Conservation (phyloP, 2,329 filamentous ascomycete genomes). For the Epichloe sylvatica region DNA sequence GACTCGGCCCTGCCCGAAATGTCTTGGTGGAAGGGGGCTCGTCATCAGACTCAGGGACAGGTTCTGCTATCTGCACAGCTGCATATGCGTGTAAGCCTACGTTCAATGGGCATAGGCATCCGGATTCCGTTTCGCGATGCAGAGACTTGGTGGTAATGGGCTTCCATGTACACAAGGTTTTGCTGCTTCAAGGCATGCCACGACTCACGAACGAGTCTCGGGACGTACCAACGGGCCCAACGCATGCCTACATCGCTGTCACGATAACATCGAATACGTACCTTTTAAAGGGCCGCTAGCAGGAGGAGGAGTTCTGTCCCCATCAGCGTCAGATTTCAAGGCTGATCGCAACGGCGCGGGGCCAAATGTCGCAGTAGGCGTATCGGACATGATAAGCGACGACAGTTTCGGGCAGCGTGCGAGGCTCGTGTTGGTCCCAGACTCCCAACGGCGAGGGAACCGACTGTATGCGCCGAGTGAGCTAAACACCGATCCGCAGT, state of each 20-base stretch:
- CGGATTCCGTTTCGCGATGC: background rate
- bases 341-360: slow-evolving; percentile 26
- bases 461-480: background rate
- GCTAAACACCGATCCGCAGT: too few relatives aligned
- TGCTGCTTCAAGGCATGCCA: background rate
- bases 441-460: background rate
- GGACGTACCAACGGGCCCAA: background rate
- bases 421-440: background rate
- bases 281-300: slow-evolving; percentile 29
- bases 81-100: slow-evolving; percentile 12
- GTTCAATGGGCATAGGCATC: background rate
- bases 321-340: slow-evolving; percentile 30
- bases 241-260: background rate
- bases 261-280: slow-evolving; percentile 10
- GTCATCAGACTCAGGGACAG: slow-evolving; percentile 23
- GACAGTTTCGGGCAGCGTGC: background rate
- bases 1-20: slow-evolving; percentile 19
- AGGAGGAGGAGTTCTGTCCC: slow-evolving; percentile 21
- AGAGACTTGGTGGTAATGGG: background rate
- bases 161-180: background rate
- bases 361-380: slow-evolving; percentile 11
- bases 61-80: slow-evolving; percentile 47
- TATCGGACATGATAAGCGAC: slow-evolving; percentile 14
- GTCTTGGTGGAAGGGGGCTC: slow-evolving; percentile 18
- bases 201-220: background rate